Percentiles rank a stretch among this genome's conserved stretches.
phyloP scores from a whole-genome alignment of 768 basidiomycete species.

The button mushroom (Agaricus bisporus) region DNA sequence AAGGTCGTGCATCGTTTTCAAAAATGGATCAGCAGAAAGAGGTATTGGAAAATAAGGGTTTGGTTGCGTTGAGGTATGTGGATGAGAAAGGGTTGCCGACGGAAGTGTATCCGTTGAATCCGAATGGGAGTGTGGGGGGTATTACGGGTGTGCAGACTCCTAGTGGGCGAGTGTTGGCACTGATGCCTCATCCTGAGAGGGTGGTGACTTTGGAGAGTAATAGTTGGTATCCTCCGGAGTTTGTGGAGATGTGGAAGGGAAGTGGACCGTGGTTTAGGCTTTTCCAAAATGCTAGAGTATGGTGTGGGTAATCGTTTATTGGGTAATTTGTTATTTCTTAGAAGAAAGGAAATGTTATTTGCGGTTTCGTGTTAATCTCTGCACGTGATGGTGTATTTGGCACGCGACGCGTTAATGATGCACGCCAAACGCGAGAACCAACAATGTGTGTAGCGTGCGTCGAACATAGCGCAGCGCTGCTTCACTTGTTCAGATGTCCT shows the following conservation, averaged over 20 bases:
- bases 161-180: conserved; percentile 83
- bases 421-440: no score
- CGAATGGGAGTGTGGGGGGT: conserved; percentile 80
- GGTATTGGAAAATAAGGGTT: conserved; percentile 36
- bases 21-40: conserved; percentile 22
- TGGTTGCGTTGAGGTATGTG: conserved; percentile 81
- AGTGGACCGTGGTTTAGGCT: conserved; percentile 92
- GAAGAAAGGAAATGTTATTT: background rate
- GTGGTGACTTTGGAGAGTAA: conserved; percentile 76
- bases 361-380: no score
- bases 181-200: conserved; percentile 98
- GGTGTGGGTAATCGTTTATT: conserved; percentile 34
- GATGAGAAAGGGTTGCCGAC: conserved; percentile 64
- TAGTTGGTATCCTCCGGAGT: conserved; percentile 78
- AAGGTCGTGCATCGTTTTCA: conserved; percentile 37
- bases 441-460: no score
- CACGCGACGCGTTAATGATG: no score
- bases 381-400: no score
- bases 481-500: conserved; percentile 1
- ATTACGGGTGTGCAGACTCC: conserved; percentile 86
- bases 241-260: conserved; percentile 59
- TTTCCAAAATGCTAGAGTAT: conserved; percentile 85
- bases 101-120: conserved; percentile 73
- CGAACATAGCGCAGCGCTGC: background rate
- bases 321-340: no score